Base-by-base conservation (phyloP, 2,329 filamentous ascomycete genomes). In the Paraconiothyrium brasiliense region DNA sequence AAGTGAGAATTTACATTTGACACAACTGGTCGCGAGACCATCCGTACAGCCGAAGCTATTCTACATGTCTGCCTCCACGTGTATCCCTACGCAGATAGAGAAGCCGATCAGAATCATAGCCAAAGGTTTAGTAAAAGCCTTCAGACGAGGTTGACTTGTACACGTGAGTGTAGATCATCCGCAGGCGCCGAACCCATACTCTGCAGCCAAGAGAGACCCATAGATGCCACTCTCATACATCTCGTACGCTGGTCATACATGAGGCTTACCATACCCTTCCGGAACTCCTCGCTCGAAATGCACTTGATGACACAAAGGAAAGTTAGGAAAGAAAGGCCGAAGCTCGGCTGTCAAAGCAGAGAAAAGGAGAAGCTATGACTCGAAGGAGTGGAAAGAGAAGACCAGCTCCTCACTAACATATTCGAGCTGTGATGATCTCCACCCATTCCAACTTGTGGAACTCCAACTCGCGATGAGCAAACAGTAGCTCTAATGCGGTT, bases 351-450 rank as follows among this genome's bases (percentile, higher is more conserved):
- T 24, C 30, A 24, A 16, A 11, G 43, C 39, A 24, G 9, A 54
- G 41, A 41, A 27, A 32, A 20, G n/a, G 55, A 39, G 24, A 48
- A 44, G 44, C 3, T 37, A 9, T 8, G 27, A 11, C 20, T 51
- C 49, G 55, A 49, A 54, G 51, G 47, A 57, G 34, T n/a, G 8
- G 24, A 9, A n/a, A 16, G 50, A 61, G 54, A 22, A 34, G 13
- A n/a, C 22, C 44, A 44, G 60, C 62, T 63, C 60, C 54, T 67
- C 63, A 65, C 27, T 63, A 65, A 67, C 65, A 65, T 63, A 63
- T 61, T 59, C 60, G 39, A 32, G 35, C 11, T 32, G 46, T 54
- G 30, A 62, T 37, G 22, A 61, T 27, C 56, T 64, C 54, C 16
- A 22, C 24, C 61, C 61, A 60, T 10, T 54, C 35, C 24, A 64